phyloP scores from a whole-genome alignment of 2,329 filamentous ascomycete species.

The Hymenotorrendiella dingleyae region DNA sequence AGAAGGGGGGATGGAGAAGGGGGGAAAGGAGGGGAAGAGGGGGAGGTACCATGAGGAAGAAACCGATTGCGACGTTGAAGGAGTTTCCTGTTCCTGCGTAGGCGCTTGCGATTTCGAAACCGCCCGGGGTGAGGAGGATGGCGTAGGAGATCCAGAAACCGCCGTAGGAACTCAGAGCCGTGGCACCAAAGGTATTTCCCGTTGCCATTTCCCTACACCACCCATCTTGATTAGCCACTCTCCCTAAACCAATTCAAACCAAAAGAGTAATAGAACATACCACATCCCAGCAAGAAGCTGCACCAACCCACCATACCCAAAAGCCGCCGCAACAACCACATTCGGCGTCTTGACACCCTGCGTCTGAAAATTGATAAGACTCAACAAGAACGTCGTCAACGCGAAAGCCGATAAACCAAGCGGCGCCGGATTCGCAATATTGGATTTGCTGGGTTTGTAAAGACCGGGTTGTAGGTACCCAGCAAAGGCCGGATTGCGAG shows the following conservation, averaged over 20 bases:
- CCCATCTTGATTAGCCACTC: too few relatives aligned
- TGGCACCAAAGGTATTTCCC: slow-evolving; percentile 59
- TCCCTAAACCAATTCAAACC: too few relatives aligned
- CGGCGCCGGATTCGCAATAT: slow-evolving; percentile 55
- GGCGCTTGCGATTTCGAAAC: not conserved
- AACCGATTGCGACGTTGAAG: not conserved
- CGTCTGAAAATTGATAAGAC: slow-evolving; percentile 50
- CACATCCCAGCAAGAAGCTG: slow-evolving; percentile 65
- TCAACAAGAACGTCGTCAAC: slow-evolving; percentile 56
- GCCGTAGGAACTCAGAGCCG: slow-evolving; percentile 55
- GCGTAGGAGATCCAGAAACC: slow-evolving; percentile 57
- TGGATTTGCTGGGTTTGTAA: slow-evolving; percentile 45
- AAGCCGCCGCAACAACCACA: slow-evolving; percentile 51
- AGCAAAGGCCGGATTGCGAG: slow-evolving; percentile 46
- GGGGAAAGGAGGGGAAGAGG: not conserved
- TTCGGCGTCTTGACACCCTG: slow-evolving; percentile 41
- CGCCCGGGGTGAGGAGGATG: slow-evolving; percentile 46
- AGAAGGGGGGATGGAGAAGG: not conserved
- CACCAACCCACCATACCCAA: slow-evolving; percentile 61
- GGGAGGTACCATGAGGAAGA: not conserved
- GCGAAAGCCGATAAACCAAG: slow-evolving; percentile 56
- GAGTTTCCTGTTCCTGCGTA: not conserved
- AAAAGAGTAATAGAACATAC: slow-evolving; percentile 34
- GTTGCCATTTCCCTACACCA: slow-evolving; percentile 59
- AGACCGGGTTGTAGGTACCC: slow-evolving; percentile 56